Evolutionary conservation across 768 basidiomycete genomes (phyloP), one percentile per base, ranked within the genome.

Genomic region (Amyloporia xantha): DNA sequence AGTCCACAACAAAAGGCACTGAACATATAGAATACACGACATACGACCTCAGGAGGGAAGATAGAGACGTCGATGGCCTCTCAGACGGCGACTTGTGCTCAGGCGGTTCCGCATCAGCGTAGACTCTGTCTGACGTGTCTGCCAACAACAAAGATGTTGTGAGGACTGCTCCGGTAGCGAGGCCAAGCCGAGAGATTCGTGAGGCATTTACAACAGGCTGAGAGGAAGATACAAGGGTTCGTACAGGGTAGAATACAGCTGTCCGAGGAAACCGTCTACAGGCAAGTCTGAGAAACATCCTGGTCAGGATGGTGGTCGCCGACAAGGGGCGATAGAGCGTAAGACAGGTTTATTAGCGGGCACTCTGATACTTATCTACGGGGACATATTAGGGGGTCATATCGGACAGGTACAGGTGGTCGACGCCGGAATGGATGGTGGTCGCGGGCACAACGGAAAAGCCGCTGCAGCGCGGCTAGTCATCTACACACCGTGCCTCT

Each of bases 21-120:
- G 90, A 90, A 60, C 84, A 86, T 63, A 89, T 73, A 5, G 85
- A 74, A 68, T 87, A 95, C 24, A 95, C 91, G 26, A 84, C 62
- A 59, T 93, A 95, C 1, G 89, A 69, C 33, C 91, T 78, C 41
- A 89, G 50, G 19, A 88, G 75, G 20, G 58, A 49, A 6, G 62
- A 61, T 12, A 68, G 57, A 15, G 55, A 50, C 15, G 54, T 47
- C 9, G 35, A 24, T 11, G 48, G 58, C 24, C 54, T 48, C 21
- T 38, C 46, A 23, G 38, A 37, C 30, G 25, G 30, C 19, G 41
- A 25, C 25, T 35, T 44, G 21, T 21, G 24, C 9, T 47, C 43
- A 24, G 33, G 19, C 13, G 48, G 40, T 6, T 52, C 50, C 10
- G 51, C 49, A 41, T 68, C 65, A 26, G 64, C 62, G 51, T 63